Base-by-base conservation (phyloP, 768 basidiomycete species). In the Naganishia randhawae region DNA sequence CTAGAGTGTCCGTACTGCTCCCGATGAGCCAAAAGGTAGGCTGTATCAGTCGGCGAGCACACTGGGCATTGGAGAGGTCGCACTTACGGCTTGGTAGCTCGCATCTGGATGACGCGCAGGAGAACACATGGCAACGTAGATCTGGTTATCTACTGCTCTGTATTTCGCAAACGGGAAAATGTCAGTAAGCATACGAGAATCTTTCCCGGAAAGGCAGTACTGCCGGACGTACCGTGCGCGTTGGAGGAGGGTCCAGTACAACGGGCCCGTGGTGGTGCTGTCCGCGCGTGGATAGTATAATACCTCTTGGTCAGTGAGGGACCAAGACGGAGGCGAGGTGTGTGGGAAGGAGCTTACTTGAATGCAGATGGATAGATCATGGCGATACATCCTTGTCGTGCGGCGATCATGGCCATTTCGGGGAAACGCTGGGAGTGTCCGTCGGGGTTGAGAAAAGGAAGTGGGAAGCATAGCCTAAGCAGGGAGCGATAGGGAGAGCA, bases 101-200 rank as follows among this genome's bases (percentile, higher is more conserved):
- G 91, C 89, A 11, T 81, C 86, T 72, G 88, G 75, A 72, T 95
- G 88, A 27, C 94, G 85, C 2, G 96, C 95, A 33, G 94, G 93
- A 66, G 92, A 96, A 76, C 92, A 95, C 92, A 94, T 95, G 0
- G 90, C 85, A 70, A 97, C 86, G 81, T 86, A 99, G n/a, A 98
- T 86, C 80, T 98, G 94, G 75, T 98, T 97, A 77, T 99, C 96
- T 27, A 93, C 85, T 7, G 96, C 96, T 67, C 94, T 93, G 73
- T 25, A 71, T n/a, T n/a, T 32, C 22, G n/a, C 14, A 42, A 10
- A 11, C 62, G 32, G 22, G 25, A 45, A 50, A 8, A 27, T 17
- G 31, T 7, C 29, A 42, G 31, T n/a, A n/a, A 22, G 32, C 9
- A 32, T 37, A 32, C 17, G 25, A 25, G 50, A 33, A 31, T 48